phyloP scores from a whole-genome alignment of 164 flowering plant species.

The grape (Vitis vinifera) region ASM3070453v1 NC_081808.1:24016001-24016500 shows the following conservation, averaged over 20 bases:
- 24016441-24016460: too few relatives aligned
- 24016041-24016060: not conserved
- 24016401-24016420: too few relatives aligned
- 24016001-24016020: not conserved
- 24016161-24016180: not conserved
- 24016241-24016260: too few relatives aligned
- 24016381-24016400: not conserved
- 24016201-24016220: not conserved
- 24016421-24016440: too few relatives aligned
- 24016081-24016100: too few relatives aligned
- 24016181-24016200: not conserved
- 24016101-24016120: too few relatives aligned
- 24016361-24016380: not conserved
- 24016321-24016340: not conserved
- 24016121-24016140: not conserved
- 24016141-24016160: not conserved
- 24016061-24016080: not conserved
- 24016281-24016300: not conserved
- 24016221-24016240: not conserved
- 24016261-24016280: too few relatives aligned
- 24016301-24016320: not conserved
- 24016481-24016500: too few relatives aligned
- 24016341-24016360: not conserved
- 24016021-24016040: not conserved
- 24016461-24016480: too few relatives aligned